Conservation (phyloP, 768 basidiomycete genomes). For the Lactarius pseudohatsudake region DNA sequence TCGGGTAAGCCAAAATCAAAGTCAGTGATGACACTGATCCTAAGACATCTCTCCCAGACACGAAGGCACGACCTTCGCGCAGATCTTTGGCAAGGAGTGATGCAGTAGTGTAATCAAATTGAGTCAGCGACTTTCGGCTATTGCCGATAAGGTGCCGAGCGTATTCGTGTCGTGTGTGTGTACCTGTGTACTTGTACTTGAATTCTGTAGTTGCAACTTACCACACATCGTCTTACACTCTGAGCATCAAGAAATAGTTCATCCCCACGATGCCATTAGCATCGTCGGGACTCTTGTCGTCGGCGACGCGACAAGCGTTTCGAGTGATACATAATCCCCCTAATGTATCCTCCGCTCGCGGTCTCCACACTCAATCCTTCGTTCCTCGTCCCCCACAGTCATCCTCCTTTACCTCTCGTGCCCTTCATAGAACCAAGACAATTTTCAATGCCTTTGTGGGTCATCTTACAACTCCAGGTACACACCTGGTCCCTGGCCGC, state of each 20-base stretch:
- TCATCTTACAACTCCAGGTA: conserved; percentile 58
- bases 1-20: conserved; percentile 43
- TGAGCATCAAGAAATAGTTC: not conserved
- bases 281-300: conserved; percentile 34
- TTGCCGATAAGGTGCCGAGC: not conserved
- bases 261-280: conserved; percentile 35
- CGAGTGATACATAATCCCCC: conserved; percentile 32
- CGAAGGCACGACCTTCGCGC: conserved; percentile 46
- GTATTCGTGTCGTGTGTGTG: too few species aligned
- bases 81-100: conserved; percentile 39
- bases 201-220: not conserved
- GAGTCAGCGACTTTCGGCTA: not conserved
- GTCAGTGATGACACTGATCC: not conserved
- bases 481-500: conserved; percentile 36
- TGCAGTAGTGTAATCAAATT: not conserved
- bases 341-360: conserved; percentile 35
- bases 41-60: conserved; percentile 34
- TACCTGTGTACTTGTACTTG: not conserved
- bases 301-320: conserved; percentile 30
- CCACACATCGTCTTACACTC: not conserved
- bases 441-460: conserved; percentile 55
- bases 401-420: conserved; percentile 38
- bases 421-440: conserved; percentile 55
- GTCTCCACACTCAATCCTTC: conserved; percentile 47
- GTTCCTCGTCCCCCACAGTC: conserved; percentile 39